Conservation (phyloP, 345 rosid species). For the Populus euphratica region DNA sequence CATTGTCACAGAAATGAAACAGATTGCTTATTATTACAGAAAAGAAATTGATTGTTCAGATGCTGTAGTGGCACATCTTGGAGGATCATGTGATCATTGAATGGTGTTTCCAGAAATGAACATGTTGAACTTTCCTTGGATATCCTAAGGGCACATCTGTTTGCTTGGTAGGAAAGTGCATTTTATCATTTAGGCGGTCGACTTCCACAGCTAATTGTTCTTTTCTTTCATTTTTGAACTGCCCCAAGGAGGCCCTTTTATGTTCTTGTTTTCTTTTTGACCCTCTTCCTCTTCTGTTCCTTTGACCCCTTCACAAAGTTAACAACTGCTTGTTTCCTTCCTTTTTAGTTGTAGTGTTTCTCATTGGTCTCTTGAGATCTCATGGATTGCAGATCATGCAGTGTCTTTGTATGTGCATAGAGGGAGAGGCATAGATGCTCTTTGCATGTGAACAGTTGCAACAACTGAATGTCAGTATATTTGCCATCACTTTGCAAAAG, state of each 20-base stretch:
- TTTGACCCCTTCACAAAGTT: slow-evolving; percentile 22
- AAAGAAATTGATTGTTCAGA: slow-evolving; percentile 3
- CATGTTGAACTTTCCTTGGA: neutral
- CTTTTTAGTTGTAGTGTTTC: neutral
- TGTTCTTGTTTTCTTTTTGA: slow-evolving; percentile 5
- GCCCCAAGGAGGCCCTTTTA: neutral
- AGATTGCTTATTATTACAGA: slow-evolving; percentile 16
- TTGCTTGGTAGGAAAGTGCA: slow-evolving; percentile 1
- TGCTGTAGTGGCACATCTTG: neutral
- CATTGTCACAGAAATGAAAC: slow-evolving; percentile 19
- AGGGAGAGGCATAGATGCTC: slow-evolving; percentile 8
- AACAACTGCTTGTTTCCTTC: neutral
- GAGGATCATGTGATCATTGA: neutral
- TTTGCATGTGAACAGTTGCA: slow-evolving; percentile 47
- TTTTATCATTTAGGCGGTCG: neutral
- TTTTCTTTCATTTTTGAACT: neutral
- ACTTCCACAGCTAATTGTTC: neutral
- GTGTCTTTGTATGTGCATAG: neutral
- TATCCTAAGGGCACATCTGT: neutral
- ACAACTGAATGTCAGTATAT: slow-evolving; percentile 23
- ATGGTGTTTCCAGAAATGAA: neutral
- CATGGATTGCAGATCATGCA: slow-evolving; percentile 6
- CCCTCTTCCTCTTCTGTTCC: neutral
- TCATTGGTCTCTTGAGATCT: neutral
- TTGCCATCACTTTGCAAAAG: slow-evolving; percentile 28